phyloP scores from a whole-genome alignment of 2,329 filamentous ascomycete genomes.

The Nothomitra cinnamomea region DNA sequence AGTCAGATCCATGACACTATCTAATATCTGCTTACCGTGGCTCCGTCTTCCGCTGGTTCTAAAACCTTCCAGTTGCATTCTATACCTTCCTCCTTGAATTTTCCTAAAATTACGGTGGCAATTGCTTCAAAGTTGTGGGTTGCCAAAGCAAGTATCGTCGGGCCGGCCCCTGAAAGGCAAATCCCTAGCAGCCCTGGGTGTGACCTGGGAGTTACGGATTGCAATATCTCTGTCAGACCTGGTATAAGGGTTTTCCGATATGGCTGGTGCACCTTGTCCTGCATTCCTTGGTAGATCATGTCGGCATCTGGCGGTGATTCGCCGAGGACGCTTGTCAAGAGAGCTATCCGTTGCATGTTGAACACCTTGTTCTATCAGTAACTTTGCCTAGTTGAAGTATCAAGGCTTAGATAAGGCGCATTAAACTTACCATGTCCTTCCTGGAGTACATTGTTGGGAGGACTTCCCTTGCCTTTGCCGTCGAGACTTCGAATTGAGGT shows the following conservation, averaged over 20 bases:
- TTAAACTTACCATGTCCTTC: constrained; percentile 45
- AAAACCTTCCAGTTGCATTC: constrained; percentile 74
- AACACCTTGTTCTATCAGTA: constrained; percentile 31
- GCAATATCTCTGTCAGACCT: constrained; percentile 75
- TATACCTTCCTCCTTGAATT: constrained; percentile 57
- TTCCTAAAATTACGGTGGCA: constrained; percentile 57
- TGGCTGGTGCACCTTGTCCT: constrained; percentile 94
- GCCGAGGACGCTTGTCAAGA: constrained; percentile 77
- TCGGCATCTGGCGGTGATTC: constrained; percentile 81
- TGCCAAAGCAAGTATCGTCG: constrained; percentile 84
- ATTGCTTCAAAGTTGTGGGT: constrained; percentile 82
- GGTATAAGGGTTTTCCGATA: constrained; percentile 87
- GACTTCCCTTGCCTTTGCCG: constrained; percentile 73
- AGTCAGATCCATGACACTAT: not conserved
- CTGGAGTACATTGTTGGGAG: constrained; percentile 65
- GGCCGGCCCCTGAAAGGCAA: constrained; percentile 85
- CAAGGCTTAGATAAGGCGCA: constrained; percentile 27
- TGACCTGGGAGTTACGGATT: constrained; percentile 73
- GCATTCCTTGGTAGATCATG: constrained; percentile 95
- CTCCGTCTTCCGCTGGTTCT: constrained; percentile 60
- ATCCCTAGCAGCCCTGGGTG: constrained; percentile 84
- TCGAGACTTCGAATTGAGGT: constrained; percentile 89
- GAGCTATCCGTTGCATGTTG: constrained; percentile 85
- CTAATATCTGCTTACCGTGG: constrained; percentile 1
- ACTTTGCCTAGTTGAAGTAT: constrained; percentile 2